These are phyloP conservation scores for Ophiostoma tasmaniense DNA, from an alignment of 2,329 filamentous ascomycete species.

Conservation along the genomic window DNA sequence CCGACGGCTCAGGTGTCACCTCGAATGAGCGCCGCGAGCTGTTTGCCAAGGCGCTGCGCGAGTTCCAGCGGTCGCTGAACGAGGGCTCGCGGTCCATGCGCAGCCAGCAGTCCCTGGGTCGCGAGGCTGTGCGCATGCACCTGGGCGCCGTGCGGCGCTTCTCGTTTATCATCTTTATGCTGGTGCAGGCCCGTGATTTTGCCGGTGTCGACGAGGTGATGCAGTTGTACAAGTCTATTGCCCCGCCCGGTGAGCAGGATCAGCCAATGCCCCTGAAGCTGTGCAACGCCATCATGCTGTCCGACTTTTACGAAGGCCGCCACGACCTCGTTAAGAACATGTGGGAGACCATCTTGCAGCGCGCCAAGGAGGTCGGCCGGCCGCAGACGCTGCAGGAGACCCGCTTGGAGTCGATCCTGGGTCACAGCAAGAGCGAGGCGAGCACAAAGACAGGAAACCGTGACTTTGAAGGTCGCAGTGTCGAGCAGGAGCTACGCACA, in stretches of 20 bases:
- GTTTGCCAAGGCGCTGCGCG: constrained; percentile 29
- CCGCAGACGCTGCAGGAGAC: constrained; percentile 21
- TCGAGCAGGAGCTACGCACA: background rate
- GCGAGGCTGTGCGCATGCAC: constrained; percentile 21
- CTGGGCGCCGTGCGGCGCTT: constrained; percentile 26
- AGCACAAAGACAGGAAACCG: constrained; percentile 2
- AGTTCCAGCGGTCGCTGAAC: constrained; percentile 36
- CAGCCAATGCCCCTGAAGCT: constrained; percentile 43
- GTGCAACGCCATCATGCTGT: constrained; percentile 58
- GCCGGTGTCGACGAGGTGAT: constrained; percentile 36
- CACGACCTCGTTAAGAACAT: constrained; percentile 53
- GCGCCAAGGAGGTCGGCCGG: constrained; percentile 38
- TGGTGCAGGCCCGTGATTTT: constrained; percentile 33
- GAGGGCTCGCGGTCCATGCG: background rate
- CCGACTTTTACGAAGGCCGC: constrained; percentile 49
- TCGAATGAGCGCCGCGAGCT: constrained; percentile 22
- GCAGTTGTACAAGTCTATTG: constrained; percentile 37
- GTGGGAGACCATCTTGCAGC: constrained; percentile 55
- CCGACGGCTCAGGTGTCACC: background rate
- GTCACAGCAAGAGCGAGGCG: background rate
- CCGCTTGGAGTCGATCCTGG: constrained; percentile 12
- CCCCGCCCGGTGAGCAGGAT: constrained; percentile 25
- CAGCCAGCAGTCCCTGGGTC: background rate
- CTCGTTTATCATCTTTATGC: constrained; percentile 34
- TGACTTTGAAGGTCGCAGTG: background rate